Percentiles rank a stretch among this genome's conserved stretches.
Evolutionary conservation across 2,329 filamentous ascomycete genomes (phyloP).

Genomic region (Cladosporium sp.): DNA sequence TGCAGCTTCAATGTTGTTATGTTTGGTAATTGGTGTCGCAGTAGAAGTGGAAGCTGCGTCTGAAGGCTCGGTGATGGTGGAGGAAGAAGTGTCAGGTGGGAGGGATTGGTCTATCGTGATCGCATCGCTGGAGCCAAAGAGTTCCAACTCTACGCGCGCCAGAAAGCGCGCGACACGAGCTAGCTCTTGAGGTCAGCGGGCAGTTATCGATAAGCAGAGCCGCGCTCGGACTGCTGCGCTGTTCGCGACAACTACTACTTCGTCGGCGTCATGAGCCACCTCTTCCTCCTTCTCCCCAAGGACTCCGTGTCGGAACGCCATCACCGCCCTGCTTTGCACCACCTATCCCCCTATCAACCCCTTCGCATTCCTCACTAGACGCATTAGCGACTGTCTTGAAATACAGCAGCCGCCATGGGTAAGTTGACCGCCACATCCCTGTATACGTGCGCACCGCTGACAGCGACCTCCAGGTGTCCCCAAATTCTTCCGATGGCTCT

Average conservation of each 20-base stretch:
- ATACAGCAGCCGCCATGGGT: slow-evolving; percentile 24
- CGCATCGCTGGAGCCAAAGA: neutral
- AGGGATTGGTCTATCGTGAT: neutral
- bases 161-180: neutral
- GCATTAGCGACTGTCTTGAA: slow-evolving; percentile 22
- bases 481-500: slow-evolving; percentile 99
- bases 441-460: slow-evolving; percentile 20
- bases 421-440: slow-evolving; percentile 15
- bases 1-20: too few relatives aligned
- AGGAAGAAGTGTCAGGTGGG: neutral
- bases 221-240: neutral
- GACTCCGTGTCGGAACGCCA: slow-evolving; percentile 36
- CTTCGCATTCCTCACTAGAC: slow-evolving; percentile 9
- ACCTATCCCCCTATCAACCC: slow-evolving; percentile 1
- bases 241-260: neutral
- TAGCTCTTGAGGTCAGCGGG: neutral
- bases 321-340: slow-evolving; percentile 18
- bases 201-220: neutral
- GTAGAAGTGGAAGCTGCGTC: neutral
- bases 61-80: neutral
- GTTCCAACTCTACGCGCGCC: neutral
- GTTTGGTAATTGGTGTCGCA: neutral
- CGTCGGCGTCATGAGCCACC: neutral
- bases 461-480: slow-evolving; percentile 61
- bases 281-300: slow-evolving; percentile 27